Conservation (phyloP, 805 yeast genomes). For the Wickerhamomyces bisporus region DNA sequence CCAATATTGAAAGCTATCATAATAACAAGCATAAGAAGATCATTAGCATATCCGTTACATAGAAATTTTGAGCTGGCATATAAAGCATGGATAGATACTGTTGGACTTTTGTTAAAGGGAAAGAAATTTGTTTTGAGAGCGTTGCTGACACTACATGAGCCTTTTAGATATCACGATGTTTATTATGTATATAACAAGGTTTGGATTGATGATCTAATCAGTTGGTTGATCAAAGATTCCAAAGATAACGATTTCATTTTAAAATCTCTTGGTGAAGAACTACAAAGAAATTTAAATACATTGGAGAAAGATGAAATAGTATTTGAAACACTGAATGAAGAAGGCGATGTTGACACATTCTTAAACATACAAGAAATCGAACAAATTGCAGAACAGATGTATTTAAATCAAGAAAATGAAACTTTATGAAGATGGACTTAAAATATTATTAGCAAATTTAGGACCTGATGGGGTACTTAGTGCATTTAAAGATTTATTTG, state of each 20-base stretch:
- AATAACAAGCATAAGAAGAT: conserved; percentile 61
- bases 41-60: conserved; percentile 76
- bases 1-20: conserved; percentile 47
- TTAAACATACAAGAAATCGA: conserved; percentile 54
- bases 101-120: conserved; percentile 61
- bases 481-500: not conserved
- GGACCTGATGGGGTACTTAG: not conserved
- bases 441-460: not conserved
- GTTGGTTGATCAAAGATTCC: conserved; percentile 61
- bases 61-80: conserved; percentile 57
- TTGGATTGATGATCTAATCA: conserved; percentile 68
- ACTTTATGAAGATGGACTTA: not conserved
- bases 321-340: conserved; percentile 47
- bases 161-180: conserved; percentile 77
- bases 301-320: conserved; percentile 43
- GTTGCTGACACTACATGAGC: conserved; percentile 57
- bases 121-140: conserved; percentile 57
- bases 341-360: conserved; percentile 34
- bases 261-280: conserved; percentile 61
- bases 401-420: conserved; percentile 4
- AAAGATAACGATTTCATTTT: conserved; percentile 54
- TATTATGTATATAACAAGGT: conserved; percentile 81
- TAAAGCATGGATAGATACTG: conserved; percentile 73
- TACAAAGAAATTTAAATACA: conserved; percentile 36
- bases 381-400: conserved; percentile 48